phyloP scores from a whole-genome alignment of 305 asterid species.

The Fraxinus dipetala region DNA sequence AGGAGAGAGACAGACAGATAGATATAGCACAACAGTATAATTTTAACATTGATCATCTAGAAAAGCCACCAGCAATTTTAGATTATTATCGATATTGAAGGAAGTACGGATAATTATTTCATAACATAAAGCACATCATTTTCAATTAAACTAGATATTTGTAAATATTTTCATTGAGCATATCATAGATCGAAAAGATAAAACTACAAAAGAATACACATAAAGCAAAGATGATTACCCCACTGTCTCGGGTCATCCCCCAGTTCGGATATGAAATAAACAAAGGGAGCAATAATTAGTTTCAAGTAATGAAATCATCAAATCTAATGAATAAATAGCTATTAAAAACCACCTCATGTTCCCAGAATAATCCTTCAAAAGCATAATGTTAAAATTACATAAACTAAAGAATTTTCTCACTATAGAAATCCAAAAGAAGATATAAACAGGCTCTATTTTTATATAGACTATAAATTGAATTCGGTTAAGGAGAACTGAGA shows the following conservation, averaged over 20 bases:
- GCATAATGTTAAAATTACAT: background rate
- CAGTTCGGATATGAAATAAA: constrained; percentile 44
- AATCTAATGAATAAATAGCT: constrained; percentile 15
- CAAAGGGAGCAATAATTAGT: constrained; percentile 46
- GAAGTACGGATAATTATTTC: background rate
- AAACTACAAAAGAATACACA: constrained; percentile 16
- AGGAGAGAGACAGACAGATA: background rate
- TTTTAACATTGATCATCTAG: constrained; percentile 6
- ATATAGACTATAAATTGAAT: background rate
- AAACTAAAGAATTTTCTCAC: background rate
- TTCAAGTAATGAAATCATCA: constrained; percentile 20
- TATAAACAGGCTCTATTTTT: background rate
- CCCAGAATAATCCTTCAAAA: constrained; percentile 72
- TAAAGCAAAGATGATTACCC: constrained; percentile 60
- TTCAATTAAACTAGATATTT: constrained; percentile 17
- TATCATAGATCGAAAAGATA: constrained; percentile 13
- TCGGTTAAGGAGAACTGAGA: background rate
- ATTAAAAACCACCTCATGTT: constrained; percentile 66
- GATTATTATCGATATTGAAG: background rate
- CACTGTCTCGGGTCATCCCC: constrained; percentile 57
- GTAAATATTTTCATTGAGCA: constrained; percentile 10
- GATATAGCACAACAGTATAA: background rate
- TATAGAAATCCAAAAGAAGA: background rate
- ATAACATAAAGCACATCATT: constrained; percentile 16
- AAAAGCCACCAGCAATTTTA: constrained; percentile 9